Evolutionary conservation across 805 yeast genomes (phyloP).

Genomic region (Dipodascus albidus): DNA sequence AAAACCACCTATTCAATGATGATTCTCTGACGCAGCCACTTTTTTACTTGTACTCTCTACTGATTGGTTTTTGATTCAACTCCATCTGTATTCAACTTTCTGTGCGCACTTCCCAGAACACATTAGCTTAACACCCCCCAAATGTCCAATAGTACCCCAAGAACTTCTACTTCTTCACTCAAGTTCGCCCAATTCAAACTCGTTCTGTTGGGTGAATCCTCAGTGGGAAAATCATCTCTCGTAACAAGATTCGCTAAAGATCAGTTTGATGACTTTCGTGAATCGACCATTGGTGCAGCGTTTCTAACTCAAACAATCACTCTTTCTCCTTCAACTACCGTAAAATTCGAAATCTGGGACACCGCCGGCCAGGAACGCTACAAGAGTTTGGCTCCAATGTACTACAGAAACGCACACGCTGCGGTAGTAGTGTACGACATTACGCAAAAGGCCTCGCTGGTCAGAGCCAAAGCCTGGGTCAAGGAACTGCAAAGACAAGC

Average conservation of each 20-base stretch:
- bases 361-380: conserved; percentile 94
- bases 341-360: conserved; percentile 50
- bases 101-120: background rate
- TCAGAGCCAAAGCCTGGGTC: conserved; percentile 82
- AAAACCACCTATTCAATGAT: too few species aligned
- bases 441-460: conserved; percentile 57
- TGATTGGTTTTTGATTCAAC: background rate
- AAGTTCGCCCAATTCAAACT: conserved; percentile 48
- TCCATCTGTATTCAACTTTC: background rate
- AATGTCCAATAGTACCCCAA: conserved; percentile 11
- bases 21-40: background rate
- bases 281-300: conserved; percentile 98
- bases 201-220: conserved; percentile 68
- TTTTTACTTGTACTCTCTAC: background rate
- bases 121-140: background rate
- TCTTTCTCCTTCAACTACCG: conserved; percentile 32
- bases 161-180: conserved; percentile 21
- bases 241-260: conserved; percentile 67
- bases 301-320: conserved; percentile 73
- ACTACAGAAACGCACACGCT: conserved; percentile 66
- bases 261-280: conserved; percentile 63
- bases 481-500: conserved; percentile 84
- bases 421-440: conserved; percentile 87
- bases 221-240: conserved; percentile 77
- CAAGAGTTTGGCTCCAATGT: conserved; percentile 74